Conservation (phyloP, 1,139 yeast species). For the Geotrichum aggregatum region DNA sequence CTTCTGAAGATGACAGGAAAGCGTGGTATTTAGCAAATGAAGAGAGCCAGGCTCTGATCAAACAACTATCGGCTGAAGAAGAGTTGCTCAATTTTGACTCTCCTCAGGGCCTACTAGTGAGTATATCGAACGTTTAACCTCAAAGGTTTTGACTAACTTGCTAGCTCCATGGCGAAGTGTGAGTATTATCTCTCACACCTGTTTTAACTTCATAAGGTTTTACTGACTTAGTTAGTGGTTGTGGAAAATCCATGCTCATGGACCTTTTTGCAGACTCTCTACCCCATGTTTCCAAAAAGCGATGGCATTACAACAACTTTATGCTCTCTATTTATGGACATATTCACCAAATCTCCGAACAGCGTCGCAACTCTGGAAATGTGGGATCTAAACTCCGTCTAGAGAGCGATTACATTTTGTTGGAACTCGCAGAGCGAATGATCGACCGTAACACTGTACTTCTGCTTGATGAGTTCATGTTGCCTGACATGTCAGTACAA, state of each 20-base stretch:
- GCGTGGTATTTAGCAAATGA: conserved; percentile 30
- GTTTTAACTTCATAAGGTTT: not conserved
- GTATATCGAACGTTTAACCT: not conserved
- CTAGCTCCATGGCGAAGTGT: conserved; percentile 61
- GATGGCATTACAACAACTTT: conserved; percentile 70
- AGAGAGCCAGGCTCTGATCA: conserved; percentile 41
- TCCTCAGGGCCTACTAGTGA: conserved; percentile 55
- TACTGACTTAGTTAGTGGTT: conserved; percentile 41
- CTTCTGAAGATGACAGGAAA: conserved; percentile 15
- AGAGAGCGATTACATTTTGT: conserved; percentile 58
- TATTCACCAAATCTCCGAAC: conserved; percentile 53
- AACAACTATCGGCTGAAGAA: conserved; percentile 59
- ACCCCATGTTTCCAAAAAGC: conserved; percentile 59
- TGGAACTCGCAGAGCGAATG: conserved; percentile 66
- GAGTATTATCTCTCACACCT: conserved; percentile 9
- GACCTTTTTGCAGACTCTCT: conserved; percentile 64
- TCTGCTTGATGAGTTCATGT: conserved; percentile 67
- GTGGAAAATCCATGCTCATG: conserved; percentile 72
- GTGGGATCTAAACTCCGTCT: conserved; percentile 41
- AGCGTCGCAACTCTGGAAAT: conserved; percentile 38
- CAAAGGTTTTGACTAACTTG: not conserved
- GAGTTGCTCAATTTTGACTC: conserved; percentile 53
- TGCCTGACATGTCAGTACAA: conserved; percentile 51
- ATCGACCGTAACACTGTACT: conserved; percentile 55
- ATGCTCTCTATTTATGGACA: conserved; percentile 64